Percentiles rank a stretch among this genome's conserved stretches.
Conservation (phyloP, 1,284 basidiomycete genomes). For the Taiwanofungus camphoratus region DNA sequence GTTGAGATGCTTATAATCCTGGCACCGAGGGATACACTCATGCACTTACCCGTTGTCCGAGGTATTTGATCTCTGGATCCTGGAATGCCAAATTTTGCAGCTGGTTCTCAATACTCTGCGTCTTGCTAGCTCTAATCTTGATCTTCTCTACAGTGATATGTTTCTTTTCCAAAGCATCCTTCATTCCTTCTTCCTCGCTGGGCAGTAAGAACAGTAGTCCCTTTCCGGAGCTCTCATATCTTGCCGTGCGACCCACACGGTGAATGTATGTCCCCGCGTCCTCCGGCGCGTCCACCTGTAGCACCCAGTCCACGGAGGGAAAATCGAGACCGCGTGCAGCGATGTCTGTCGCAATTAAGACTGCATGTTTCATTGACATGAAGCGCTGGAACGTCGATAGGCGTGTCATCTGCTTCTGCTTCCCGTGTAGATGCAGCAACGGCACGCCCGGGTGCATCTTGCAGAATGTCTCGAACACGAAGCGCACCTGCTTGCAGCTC, state of each 20-base stretch:
- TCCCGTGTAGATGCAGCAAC: slow-evolving; percentile 90
- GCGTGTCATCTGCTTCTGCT: slow-evolving; percentile 92
- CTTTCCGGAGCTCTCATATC: slow-evolving; percentile 90
- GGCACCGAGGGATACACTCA: not conserved
- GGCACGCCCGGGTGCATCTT: slow-evolving; percentile 92
- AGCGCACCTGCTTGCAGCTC: slow-evolving; percentile 94
- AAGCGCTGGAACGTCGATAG: slow-evolving; percentile 82
- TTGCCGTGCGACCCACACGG: slow-evolving; percentile 91
- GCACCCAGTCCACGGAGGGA: slow-evolving; percentile 94
- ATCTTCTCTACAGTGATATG: slow-evolving; percentile 76
- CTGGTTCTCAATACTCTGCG: slow-evolving; percentile 81
- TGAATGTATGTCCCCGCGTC: slow-evolving; percentile 99
- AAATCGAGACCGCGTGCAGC: slow-evolving; percentile 97
- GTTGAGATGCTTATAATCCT: no score
- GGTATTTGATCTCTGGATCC: slow-evolving; percentile 96
- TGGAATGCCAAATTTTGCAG: slow-evolving; percentile 93
- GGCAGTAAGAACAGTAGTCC: slow-evolving; percentile 81
- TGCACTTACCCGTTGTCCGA: slow-evolving; percentile 79
- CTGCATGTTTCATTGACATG: slow-evolving; percentile 71
- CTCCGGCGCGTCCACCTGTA: slow-evolving; percentile 97
- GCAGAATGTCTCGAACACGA: slow-evolving; percentile 95
- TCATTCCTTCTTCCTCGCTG: slow-evolving; percentile 91
- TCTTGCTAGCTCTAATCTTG: slow-evolving; percentile 89
- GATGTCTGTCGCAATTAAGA: slow-evolving; percentile 95
- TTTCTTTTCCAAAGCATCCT: slow-evolving; percentile 66